A percentile compares a stretch with the other conserved stretches of the same genome.
These are phyloP conservation scores for Cutaneotrichosporon sp. DNA, from an alignment of 1,284 basidiomycete genomes.

Conservation along the genomic window DNA sequence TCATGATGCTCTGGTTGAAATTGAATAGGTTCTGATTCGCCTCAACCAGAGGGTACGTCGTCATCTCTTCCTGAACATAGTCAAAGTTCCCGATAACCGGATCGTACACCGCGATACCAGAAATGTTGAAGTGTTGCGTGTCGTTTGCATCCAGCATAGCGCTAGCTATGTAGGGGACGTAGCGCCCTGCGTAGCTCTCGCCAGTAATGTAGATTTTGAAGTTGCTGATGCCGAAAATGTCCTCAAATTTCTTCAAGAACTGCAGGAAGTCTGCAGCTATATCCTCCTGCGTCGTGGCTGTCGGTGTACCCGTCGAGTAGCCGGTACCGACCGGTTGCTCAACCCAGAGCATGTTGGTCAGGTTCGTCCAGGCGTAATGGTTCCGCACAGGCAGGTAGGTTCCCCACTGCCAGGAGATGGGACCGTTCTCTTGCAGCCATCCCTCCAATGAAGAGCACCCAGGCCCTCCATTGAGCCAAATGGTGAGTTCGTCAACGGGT, in stretches of 20 bases:
- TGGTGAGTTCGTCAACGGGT: slow-evolving; percentile 30
- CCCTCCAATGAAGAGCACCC: slow-evolving; percentile 70
- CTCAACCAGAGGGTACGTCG: slow-evolving; percentile 47
- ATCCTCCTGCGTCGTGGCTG: slow-evolving; percentile 51
- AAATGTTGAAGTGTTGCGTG: slow-evolving; percentile 24
- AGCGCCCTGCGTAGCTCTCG: slow-evolving; percentile 46
- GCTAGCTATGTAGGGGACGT: slow-evolving; percentile 48
- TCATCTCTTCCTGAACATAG: slow-evolving; percentile 61
- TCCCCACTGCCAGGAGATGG: slow-evolving; percentile 63
- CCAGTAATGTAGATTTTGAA: slow-evolving; percentile 35
- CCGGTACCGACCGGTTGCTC: slow-evolving; percentile 79
- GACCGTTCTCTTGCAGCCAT: slow-evolving; percentile 75
- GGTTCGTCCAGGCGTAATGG: slow-evolving; percentile 72
- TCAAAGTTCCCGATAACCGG: slow-evolving; percentile 37
- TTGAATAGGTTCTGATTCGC: slow-evolving; percentile 20
- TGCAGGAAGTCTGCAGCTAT: slow-evolving; percentile 41
- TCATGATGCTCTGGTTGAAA: slow-evolving; percentile 55
- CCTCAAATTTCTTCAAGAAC: slow-evolving; percentile 25
- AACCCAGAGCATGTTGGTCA: slow-evolving; percentile 46
- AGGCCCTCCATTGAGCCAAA: slow-evolving; percentile 26
- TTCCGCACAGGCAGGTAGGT: slow-evolving; percentile 63
- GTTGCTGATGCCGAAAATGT: slow-evolving; percentile 22
- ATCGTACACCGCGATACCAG: slow-evolving; percentile 32
- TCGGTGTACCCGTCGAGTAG: slow-evolving; percentile 66
- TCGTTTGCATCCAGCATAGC: slow-evolving; percentile 27